Conservation (phyloP, 768 basidiomycete species). For the Rhodotorula graminis region DNA sequence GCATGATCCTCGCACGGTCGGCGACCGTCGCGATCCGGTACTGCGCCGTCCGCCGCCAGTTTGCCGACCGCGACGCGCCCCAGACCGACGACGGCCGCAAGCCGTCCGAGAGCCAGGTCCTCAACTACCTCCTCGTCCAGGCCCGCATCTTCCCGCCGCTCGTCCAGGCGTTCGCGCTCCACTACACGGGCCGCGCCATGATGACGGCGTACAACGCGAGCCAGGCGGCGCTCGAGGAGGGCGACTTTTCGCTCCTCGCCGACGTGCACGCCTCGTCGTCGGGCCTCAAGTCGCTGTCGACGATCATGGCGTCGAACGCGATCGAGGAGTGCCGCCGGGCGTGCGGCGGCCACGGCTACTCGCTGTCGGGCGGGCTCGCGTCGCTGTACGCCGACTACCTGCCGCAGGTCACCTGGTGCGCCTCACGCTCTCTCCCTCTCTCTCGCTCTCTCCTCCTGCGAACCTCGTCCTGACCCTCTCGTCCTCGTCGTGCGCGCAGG, state of each 20-base stretch:
- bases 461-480: not conserved
- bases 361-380: constrained; percentile 40
- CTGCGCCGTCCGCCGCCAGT: constrained; percentile 43
- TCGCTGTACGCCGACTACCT: constrained; percentile 41
- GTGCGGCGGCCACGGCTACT: constrained; percentile 45
- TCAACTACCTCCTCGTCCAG: constrained; percentile 45
- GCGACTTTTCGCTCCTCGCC: constrained; percentile 42
- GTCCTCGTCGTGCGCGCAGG: not conserved
- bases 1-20: constrained; percentile 42
- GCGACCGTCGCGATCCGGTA: constrained; percentile 45
- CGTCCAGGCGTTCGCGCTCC: constrained; percentile 34
- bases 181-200: constrained; percentile 40
- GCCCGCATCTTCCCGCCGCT: constrained; percentile 38
- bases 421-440: not conserved
- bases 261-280: constrained; percentile 43
- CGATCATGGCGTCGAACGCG: constrained; percentile 40
- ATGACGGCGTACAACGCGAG: constrained; percentile 35
- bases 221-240: constrained; percentile 34
- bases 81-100: constrained; percentile 32
- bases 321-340: constrained; percentile 45
- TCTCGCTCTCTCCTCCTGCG: no score
- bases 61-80: constrained; percentile 44
- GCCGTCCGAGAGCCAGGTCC: constrained; percentile 39
- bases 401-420: constrained; percentile 41
- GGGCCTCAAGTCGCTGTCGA: constrained; percentile 41